Base-by-base conservation (phyloP, 2,329 filamentous ascomycete genomes). In the Pyricularia sp. region DNA sequence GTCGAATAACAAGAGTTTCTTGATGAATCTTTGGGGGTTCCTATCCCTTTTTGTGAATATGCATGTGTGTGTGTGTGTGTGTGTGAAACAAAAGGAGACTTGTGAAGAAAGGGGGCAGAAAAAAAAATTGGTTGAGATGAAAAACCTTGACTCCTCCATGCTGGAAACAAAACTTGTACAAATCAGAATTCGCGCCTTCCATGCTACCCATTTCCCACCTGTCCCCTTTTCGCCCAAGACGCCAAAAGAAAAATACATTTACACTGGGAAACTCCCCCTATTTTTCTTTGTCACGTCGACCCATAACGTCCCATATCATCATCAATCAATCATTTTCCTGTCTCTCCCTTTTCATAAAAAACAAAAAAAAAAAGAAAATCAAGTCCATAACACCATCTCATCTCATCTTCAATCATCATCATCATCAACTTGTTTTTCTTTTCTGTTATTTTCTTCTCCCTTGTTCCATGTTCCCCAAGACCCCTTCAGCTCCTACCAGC, bases 151-250 rank as follows among this genome's bases (percentile, higher is more conserved):
- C 57, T 65, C 59, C n/a, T 60, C 59, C 31, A 28, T 44, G 49
- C 49, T 33, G 33, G 9, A 12, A 40, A 40, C 53, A 40, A 60
- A 60, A 63, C 62, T 66, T 65, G 63, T 49, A 13, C 35, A 26
- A 19, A 60, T 35, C 22, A 64, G 16, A 65, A 44, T 35, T 22
- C 60, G 22, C 30, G 22, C 9, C 30, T 35, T 24, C n/a, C 19
- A 64, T 49, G 40, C 40, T 3, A 40, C 13, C 40, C 40, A 49
- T 49, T 49, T 13, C 40, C 40, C 19, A 5, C 6, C 16, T 44
- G 1, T 40, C 2, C 13, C 13, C 40, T 2, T 49, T 49, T 44
- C 35, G 35, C 35, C 35, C 5, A 1, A 19, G 16, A 44, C 2
- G 35, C 35, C 60, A 62, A 31, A 40, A n/a, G 12, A 2, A 10